Conservation (phyloP, 495 filamentous ascomycete species). For the Penicillium arizonense region DNA sequence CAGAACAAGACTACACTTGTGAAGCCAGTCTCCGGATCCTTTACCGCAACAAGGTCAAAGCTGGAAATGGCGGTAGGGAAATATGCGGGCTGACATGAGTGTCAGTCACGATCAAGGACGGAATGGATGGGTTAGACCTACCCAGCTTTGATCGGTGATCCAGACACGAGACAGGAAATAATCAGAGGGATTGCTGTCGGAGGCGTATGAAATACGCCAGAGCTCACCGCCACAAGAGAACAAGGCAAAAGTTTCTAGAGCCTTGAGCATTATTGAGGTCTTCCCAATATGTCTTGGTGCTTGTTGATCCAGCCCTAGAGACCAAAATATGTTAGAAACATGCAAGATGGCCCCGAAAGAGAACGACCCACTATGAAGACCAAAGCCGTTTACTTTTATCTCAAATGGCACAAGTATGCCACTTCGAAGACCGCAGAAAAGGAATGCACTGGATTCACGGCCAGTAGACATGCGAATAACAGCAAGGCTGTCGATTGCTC, state of each 20-base stretch:
- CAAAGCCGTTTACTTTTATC: conserved; percentile 14
- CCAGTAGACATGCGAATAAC: conserved; percentile 13
- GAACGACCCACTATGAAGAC: conserved; percentile 26
- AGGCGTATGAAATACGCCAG: conserved; percentile 35
- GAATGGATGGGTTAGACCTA: conserved; percentile 18
- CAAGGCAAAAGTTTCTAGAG: conserved; percentile 26
- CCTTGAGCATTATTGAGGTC: conserved; percentile 37
- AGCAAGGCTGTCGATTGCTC: conserved; percentile 40
- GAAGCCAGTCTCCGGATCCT: conserved; percentile 7
- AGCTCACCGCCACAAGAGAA: conserved; percentile 41
- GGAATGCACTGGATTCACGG: conserved; percentile 10
- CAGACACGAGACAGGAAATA: conserved; percentile 36
- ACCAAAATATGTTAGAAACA: neutral
- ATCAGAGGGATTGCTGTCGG: conserved; percentile 16
- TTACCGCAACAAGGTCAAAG: conserved; percentile 26
- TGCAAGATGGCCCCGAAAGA: neutral
- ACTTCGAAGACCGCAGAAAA: conserved; percentile 45
- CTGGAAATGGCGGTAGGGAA: conserved; percentile 34
- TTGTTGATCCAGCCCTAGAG: conserved; percentile 30
- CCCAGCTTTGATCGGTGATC: conserved; percentile 46
- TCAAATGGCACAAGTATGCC: conserved; percentile 41
- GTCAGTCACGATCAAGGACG: conserved; percentile 8
- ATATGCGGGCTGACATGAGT: conserved; percentile 35
- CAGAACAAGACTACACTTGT: conserved; percentile 38
- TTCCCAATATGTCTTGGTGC: conserved; percentile 30